A percentile compares a stretch with the other conserved stretches of the same genome.
Conservation (phyloP, 441 rosid species). For the Adansonia rubrostipa region DNA sequence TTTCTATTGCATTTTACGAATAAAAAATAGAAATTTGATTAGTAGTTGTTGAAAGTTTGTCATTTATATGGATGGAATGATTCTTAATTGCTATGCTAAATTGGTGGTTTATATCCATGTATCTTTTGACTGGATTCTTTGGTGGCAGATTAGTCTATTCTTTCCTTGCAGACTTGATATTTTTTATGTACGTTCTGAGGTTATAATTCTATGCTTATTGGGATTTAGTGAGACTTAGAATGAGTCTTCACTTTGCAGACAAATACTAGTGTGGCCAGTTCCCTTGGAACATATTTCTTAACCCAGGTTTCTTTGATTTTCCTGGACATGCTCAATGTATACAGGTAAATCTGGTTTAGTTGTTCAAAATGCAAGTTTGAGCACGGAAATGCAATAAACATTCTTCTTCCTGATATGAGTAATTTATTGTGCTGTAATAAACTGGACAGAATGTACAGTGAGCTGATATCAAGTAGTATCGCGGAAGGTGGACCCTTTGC, state of each 20-base stretch:
- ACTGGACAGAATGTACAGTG: slow-evolving; percentile 94
- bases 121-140: not conserved
- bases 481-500: slow-evolving; percentile 96
- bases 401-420: not conserved
- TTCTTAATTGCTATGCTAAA: not conserved
- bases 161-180: not conserved
- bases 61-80: not conserved
- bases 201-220: not conserved
- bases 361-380: not conserved
- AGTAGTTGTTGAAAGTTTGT: not conserved
- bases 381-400: not conserved
- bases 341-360: slow-evolving; percentile 58
- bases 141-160: not conserved
- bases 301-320: slow-evolving; percentile 89
- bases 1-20: not conserved
- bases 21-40: not conserved
- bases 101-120: not conserved
- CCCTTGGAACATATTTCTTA: slow-evolving; percentile 91
- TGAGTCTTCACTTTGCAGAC: slow-evolving; percentile 63
- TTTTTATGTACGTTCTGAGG: slow-evolving; percentile 1
- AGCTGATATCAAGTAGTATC: slow-evolving; percentile 93
- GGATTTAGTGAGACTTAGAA: slow-evolving; percentile 20
- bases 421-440: slow-evolving; percentile 20
- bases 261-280: slow-evolving; percentile 94
- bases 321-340: slow-evolving; percentile 98